Base-by-base conservation (phyloP, 163 green algal species). In the Prototheca stagnorum region DNA sequence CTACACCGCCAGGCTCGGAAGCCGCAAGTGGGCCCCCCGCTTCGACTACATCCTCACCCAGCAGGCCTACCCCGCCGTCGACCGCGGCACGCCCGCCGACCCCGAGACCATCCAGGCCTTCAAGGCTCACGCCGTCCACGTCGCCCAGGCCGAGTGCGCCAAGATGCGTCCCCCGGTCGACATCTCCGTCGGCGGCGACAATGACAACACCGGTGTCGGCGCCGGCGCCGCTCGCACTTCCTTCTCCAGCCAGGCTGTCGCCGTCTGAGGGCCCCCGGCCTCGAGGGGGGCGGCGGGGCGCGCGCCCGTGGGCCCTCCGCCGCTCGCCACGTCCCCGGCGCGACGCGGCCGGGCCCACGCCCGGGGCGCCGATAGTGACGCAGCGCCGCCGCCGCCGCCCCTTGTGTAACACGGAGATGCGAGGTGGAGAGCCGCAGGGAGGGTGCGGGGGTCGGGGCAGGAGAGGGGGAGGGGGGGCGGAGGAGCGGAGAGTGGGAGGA, bases 1-100 rank as follows among this genome's bases (percentile, higher is more conserved):
- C n/a, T 95, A 94, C 77, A 98, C 90, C 29, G 90, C 90, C 7
- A 82, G 90, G 58, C 77, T 98, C 1, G 90, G 90, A 48, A 80
- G 67, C 35, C 70, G 90, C 51, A 98, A 98, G 77, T 98, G 90
- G 90, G 89, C 86, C 0, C 89, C 89, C 9, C 75, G 88, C 46
- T 94, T 97, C 57, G 89, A 97, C 77, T 96, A 94, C 74, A 80
- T 95, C 52, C 68, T 95, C 47, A 78, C 86, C 50, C 86, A 96
- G 75, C 86, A 95, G 51, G 71, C 73, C 2, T 84, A 86, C 54
- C 61, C 77, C 24, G 72, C 67, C 21, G 62, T 90, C 28, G 79
- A 92, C 56, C 67, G 72, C 28, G 68, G 72, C 46, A 43, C 65
- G 46, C 53, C 67, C 17, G 67, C 79, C 5, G 67, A 94, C 58